A percentile compares a stretch with the other conserved stretches of the same genome.
Evolutionary conservation across 1,284 basidiomycete genomes (phyloP).

Genomic region (Anthracocystis walkeri): DNA sequence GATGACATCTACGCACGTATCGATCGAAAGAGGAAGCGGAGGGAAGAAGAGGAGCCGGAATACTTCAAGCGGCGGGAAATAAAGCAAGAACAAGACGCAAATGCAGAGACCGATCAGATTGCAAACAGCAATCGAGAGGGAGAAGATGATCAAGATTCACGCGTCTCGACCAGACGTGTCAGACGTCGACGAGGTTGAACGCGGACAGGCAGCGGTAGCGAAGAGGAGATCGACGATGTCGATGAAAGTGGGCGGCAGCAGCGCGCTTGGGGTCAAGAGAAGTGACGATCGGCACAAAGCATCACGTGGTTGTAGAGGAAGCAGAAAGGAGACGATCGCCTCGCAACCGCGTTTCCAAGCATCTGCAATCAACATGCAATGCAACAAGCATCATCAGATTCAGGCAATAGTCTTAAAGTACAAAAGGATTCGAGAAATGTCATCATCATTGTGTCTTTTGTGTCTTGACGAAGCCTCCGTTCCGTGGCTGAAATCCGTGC

Average conservation of each 20-base stretch:
- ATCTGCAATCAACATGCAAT: not conserved
- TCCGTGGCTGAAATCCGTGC: constrained; percentile 18
- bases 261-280: not conserved
- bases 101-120: no score
- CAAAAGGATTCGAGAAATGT: not conserved
- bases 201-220: no score
- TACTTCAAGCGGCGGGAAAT: not conserved
- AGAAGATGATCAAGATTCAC: no score
- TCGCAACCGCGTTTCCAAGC: no score
- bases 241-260: no score
- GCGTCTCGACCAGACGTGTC: no score
- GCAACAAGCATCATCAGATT: not conserved
- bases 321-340: no score
- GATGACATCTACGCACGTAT: not conserved
- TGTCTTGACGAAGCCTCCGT: constrained; percentile 23
- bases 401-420: not conserved
- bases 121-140: no score
- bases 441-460: constrained; percentile 31
- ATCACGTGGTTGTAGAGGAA: not conserved
- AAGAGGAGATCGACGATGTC: no score
- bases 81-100: not conserved
- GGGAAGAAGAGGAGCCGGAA: no score
- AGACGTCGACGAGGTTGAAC: no score
- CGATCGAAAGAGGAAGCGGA: not conserved
- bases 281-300: not conserved